Evolutionary conservation across 2,329 filamentous ascomycete species (phyloP), one percentile per base, ranked within the genome.

Genomic region (Seiridium unicorne): DNA sequence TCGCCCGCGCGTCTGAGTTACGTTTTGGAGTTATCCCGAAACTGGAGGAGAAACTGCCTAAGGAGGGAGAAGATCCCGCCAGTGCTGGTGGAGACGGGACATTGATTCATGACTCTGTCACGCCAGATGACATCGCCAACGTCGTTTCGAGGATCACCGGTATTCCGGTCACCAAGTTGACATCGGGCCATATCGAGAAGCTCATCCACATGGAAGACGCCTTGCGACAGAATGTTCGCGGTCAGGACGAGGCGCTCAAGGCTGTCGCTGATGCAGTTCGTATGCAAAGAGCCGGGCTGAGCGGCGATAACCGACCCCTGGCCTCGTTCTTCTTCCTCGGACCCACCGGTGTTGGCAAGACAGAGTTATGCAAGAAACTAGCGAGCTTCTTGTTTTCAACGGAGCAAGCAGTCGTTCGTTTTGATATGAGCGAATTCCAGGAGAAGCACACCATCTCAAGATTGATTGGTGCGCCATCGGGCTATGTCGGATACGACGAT

Each of bases 271-370:
- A 98, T 71, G 95, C 95, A 0, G 94, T 99, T 7, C 88, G 95
- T 26, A 90, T 97, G 81, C 95, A 98, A 75, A 86, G 95, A 64
- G 95, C 95, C 7, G 95, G 95, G 1, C 81, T 98, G 7, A 96
- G 90, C 61, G 93, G 93, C 40, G 92, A 97, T 69, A 96, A 97
- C 73, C 84, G 93, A 0, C 95, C 95, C 0, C 82, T 97, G 5
- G 95, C 94, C 0, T 96, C 91, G 0, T 97, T 98, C 79, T 97
- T 98, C 89, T 97, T 98, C 84, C 84, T 98, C 3, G 95, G 95
- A 0, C 95, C 95, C 4, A 98, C 95, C 0, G 95, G 95, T 71
- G 94, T 97, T 18, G 95, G 95, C 60, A 99, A 98, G 80, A 99
- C 95, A 3, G 93, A 98, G 72, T 86, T 98, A 1, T 97, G 93